Base-by-base conservation (phyloP, 495 filamentous ascomycete species). In the Aspergillus taichungensis region DNA sequence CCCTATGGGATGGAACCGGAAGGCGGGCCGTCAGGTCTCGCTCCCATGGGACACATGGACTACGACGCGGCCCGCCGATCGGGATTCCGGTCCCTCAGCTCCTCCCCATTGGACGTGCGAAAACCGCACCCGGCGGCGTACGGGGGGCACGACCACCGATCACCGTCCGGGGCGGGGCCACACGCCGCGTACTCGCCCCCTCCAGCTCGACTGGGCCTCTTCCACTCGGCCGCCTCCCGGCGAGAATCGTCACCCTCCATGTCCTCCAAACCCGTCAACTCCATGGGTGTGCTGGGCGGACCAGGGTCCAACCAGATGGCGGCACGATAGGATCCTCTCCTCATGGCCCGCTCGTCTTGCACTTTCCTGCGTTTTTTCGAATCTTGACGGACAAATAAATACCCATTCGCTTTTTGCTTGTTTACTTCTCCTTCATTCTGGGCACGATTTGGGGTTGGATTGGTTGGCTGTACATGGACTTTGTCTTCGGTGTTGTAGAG, bases 1-100 rank as follows among this genome's bases (percentile, higher is more conserved):
- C 66, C 73, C 13, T 73, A 69, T 33, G 65, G 64, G 27, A 53
- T 46, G 13, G 69, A 72, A n/a, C 67, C 71, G 33, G 67, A 68
- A 24, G 55, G 54, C n/a, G 46, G 53, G 9, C 51, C 51, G 13
- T 50, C 49, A 13, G 32, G 43, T 31, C 55, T 58, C 33, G 60
- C 52, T 5, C 47, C 49, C 1, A 65, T 62, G 41, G 56, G 46
- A 10, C 62, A 66, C 39, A 56, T 59, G 8, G 69, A 71, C 29
- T 68, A 68, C 37, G 69, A 70, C 34, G 50, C 30, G 8, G 67
- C 65, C 24, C 59, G 55, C 28, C 66, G 62, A 43, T 61, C 67
- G 8, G 69, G 64, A 30, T 65, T 67, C 37, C 66, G 67, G 31
- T 71, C 67, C 13, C 52, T 62, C 46, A 73, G 61, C 37, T 68